Base-by-base conservation (phyloP, 495 filamentous ascomycete genomes). In the Darksidea phi region DNA sequence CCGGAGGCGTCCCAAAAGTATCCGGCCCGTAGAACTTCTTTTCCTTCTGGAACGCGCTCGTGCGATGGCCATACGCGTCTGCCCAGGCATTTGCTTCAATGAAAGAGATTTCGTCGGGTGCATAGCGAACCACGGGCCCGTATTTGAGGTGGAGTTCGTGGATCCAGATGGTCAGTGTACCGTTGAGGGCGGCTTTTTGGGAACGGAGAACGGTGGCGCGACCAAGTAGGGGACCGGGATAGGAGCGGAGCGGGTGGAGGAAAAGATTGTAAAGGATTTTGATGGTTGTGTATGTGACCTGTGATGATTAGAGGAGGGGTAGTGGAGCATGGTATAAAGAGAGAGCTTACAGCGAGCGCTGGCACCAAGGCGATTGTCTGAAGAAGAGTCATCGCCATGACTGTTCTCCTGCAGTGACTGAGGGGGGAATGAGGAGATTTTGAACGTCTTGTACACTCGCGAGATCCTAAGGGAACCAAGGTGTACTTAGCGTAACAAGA, bases 241-340 rank as follows among this genome's bases (percentile, higher is more conserved):
- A 72, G 8, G 53, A 45, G 50, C 65, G 57, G 13, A 75, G 64
- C 20, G 73, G 73, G 53, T 75, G 73, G 21, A 71, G 69, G 58
- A 71, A 73, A 24, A 70, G 59, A 50, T 59, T 67, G 54, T 73
- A 73, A 4, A 67, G 28, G 8, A 48, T 7, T 42, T 34, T 50
- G 38, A 38, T 6, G 25, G 48, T 3, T 13, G 51, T 32, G 23
- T 53, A 53, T 10, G 37, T 24, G 28, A 50, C 1, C 49, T 55
- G 24, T 18, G 7, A 11, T 18, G 36, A 13, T 49, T 5, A 54
- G 49, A 4, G 26, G 23, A 42, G 11, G 12, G 21, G 24, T 18
- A 24, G 5, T 15, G 45, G 28, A 17, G 15, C 7, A 21, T 38
- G n/a, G n/a, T 7, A 15, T 13, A 45, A 20, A 1, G 28, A 32